Evolutionary conservation across 2,329 filamentous ascomycete genomes (phyloP), one percentile per base, ranked within the genome.

Genomic region (Aureobasidium sp.): DNA sequence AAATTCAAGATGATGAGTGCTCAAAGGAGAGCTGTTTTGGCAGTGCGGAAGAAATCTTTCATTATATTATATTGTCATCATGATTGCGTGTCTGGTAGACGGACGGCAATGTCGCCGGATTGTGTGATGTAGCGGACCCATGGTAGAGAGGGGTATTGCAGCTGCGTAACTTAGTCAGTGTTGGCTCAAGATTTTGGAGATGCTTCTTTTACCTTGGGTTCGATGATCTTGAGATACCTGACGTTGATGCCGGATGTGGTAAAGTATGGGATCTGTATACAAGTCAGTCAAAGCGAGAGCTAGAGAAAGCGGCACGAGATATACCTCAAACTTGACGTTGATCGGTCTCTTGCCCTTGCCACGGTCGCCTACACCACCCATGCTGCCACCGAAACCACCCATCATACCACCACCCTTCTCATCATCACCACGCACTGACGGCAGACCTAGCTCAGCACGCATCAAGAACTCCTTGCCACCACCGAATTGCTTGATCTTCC

Each of bases 401-500:
- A 95, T 98, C 95, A 98, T 98, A 70, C 95, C 95, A 69, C 95
- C 95, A 47, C 95, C 95, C 74, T 93, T 93, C 80, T 98, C 95
- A 74, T 98, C 95, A 71, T 98, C 95, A 59, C 95, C 95, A 70
- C 96, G 91, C 25, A 99, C 96, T 66, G 93, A 97, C 0, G 96
- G 96, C 50, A 99, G 84, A 58, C 96, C 96, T 16, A 99, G 87
- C 82, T 99, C 96, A 23, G 96, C 96, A 65, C 96, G 92, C 96
- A 99, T 99, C 72, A 99, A 85, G 75, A 99, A 99, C 77, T 99
- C 96, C 81, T 99, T 99, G 72, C 91, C 90, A n/a, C 96, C 96
- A 51, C 96, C 96, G 79, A 99, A 99, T 76, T 99, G 96, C 85
- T 99, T 99, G 79, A 99, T 99, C 85, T 99, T 99, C 96, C 96